Evolutionary conservation across 352 stramenopile genomes (phyloP).

Genomic region (Globisporangium takayamanum): DNA sequence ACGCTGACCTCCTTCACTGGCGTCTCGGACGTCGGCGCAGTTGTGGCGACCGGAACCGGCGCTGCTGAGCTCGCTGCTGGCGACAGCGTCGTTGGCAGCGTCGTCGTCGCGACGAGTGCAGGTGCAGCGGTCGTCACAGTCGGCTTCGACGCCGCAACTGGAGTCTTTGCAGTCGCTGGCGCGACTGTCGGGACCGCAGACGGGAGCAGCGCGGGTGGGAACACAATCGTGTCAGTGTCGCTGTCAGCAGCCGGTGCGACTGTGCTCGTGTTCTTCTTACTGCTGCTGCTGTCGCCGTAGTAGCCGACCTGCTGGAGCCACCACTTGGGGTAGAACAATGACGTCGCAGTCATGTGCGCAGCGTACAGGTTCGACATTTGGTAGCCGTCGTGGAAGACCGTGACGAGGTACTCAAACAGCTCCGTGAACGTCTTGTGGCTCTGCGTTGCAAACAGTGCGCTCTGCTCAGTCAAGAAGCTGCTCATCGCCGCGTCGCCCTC

Average conservation of each 20-base stretch:
- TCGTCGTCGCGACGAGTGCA: neutral
- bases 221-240: constrained; percentile 2
- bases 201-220: neutral
- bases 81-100: neutral
- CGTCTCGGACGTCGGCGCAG: neutral
- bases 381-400: constrained; percentile 81
- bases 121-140: constrained; percentile 2
- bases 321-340: constrained; percentile 82
- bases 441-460: constrained; percentile 37
- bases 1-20: constrained; percentile 5
- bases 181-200: constrained; percentile 2
- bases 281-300: constrained; percentile 29
- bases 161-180: constrained; percentile 3
- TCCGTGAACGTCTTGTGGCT: constrained; percentile 44
- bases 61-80: constrained; percentile 2
- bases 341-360: constrained; percentile 30
- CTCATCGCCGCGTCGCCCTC: constrained; percentile 39
- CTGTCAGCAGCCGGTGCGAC: constrained; percentile 4
- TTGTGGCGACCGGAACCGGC: neutral
- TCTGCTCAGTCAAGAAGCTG: constrained; percentile 53
- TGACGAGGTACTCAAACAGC: constrained; percentile 68
- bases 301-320: constrained; percentile 78
- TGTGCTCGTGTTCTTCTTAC: neutral
- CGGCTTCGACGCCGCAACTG: constrained; percentile 1
- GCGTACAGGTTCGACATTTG: constrained; percentile 50